Conservation (phyloP, 2,329 filamentous ascomycete species). For the Ceratocystis variospora region DNA sequence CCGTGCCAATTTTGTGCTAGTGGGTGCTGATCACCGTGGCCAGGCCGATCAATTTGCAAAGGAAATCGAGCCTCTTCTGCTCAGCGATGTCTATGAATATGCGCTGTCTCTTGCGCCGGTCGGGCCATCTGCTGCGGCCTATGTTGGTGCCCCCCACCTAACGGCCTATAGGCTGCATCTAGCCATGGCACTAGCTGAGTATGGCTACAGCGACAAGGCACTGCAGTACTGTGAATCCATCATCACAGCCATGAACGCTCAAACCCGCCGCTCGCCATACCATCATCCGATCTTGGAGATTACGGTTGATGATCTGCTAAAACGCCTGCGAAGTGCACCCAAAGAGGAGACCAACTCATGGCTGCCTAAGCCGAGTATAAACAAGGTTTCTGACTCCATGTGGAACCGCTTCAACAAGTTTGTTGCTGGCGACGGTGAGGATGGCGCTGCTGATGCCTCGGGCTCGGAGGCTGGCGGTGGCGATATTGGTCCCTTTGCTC, state of each 20-base stretch:
- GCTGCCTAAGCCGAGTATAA: slow-evolving; percentile 91
- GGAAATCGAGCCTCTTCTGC: slow-evolving; percentile 72
- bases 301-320: slow-evolving; percentile 69
- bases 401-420: slow-evolving; percentile 95
- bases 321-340: slow-evolving; percentile 71
- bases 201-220: slow-evolving; percentile 69
- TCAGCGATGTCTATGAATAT: slow-evolving; percentile 96
- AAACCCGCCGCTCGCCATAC: slow-evolving; percentile 74
- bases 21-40: slow-evolving; percentile 69
- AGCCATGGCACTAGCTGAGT: slow-evolving; percentile 69
- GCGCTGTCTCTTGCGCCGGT: slow-evolving; percentile 57
- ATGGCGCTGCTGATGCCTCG: slow-evolving; percentile 53
- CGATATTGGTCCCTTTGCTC: slow-evolving; percentile 68
- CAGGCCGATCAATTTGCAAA: slow-evolving; percentile 58
- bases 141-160: slow-evolving; percentile 55
- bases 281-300: slow-evolving; percentile 63
- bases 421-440: slow-evolving; percentile 78
- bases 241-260: slow-evolving; percentile 57
- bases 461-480: slow-evolving; percentile 42
- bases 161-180: slow-evolving; percentile 85
- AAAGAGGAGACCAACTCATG: slow-evolving; percentile 71
- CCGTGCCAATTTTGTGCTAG: slow-evolving; percentile 61
- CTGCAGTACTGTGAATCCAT: slow-evolving; percentile 86
- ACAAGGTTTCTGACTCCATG: slow-evolving; percentile 82
- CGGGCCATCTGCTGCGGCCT: slow-evolving; percentile 35